Conservation (phyloP, 192 early-diverging fungal species). For the Lobulomyces angularis region DNA sequence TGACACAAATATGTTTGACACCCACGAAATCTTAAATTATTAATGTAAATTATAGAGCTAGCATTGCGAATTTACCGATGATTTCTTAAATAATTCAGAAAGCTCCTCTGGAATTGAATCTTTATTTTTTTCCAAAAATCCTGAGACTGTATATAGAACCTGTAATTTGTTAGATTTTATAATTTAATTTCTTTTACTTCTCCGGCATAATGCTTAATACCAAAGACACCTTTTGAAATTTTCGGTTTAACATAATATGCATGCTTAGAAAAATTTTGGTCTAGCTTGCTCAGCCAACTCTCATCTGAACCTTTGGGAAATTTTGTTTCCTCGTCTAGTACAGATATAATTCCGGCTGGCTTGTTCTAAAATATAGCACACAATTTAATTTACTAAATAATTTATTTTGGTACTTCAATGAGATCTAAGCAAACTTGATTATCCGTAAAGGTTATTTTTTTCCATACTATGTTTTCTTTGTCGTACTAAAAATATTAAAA, state of each 20-base stretch:
- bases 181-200: slow-evolving; percentile 18
- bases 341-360: slow-evolving; percentile 30
- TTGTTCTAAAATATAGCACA: slow-evolving; percentile 18
- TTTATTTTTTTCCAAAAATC: slow-evolving; percentile 45
- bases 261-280: slow-evolving; percentile 24
- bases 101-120: slow-evolving; percentile 42
- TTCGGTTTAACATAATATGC: slow-evolving; percentile 34
- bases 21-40: slow-evolving; percentile 23
- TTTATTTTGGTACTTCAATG: slow-evolving; percentile 27
- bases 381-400: slow-evolving; percentile 5
- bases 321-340: slow-evolving; percentile 43
- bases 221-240: slow-evolving; percentile 35
- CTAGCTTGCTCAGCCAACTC: slow-evolving; percentile 29
- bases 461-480: slow-evolving; percentile 38
- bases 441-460: slow-evolving; percentile 38
- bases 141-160: slow-evolving; percentile 29
- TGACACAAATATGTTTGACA: slow-evolving; percentile 26
- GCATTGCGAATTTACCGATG: slow-evolving; percentile 11
- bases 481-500: slow-evolving; percentile 29
- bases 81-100: slow-evolving; percentile 32
- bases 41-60: slow-evolving; percentile 4
- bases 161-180: slow-evolving; percentile 6
- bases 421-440: slow-evolving; percentile 36
- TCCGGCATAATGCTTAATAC: slow-evolving; percentile 41
- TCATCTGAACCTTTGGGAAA: slow-evolving; percentile 47